Conservation (phyloP, 176 grass and related monocot genomes). For the Miscanthus lutarioriparius region DNA sequence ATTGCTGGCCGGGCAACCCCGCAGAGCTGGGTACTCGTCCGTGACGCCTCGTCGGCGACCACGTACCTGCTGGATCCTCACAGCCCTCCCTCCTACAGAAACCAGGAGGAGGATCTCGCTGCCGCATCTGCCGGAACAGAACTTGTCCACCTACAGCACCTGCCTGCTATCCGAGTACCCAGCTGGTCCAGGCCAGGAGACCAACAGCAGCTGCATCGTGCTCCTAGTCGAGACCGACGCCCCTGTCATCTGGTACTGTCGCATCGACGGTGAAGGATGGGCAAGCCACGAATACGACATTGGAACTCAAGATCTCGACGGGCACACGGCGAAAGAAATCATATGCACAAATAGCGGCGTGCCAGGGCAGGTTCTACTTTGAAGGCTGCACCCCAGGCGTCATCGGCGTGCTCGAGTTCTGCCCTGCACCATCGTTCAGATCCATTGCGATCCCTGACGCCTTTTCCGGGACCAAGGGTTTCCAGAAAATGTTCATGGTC, state of each 20-base stretch:
- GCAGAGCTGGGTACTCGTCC: background rate
- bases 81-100: too few species aligned
- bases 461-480: background rate
- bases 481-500: background rate
- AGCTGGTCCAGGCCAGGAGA: background rate
- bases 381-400: background rate
- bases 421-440: background rate
- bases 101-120: background rate
- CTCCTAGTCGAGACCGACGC: conserved; percentile 15
- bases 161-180: background rate
- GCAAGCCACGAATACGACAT: background rate
- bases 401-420: background rate
- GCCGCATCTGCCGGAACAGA: background rate
- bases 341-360: background rate
- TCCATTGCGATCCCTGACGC: background rate
- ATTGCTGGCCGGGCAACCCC: background rate
- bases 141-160: background rate
- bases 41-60: background rate
- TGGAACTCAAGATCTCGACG: background rate
- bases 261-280: background rate
- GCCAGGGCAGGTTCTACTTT: conserved; percentile 24
- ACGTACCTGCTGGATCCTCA: too few species aligned
- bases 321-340: background rate
- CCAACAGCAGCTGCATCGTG: background rate
- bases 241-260: conserved; percentile 19